Conservation (phyloP, 108 stramenopile species). For the Licmophora abbreviata region DNA sequence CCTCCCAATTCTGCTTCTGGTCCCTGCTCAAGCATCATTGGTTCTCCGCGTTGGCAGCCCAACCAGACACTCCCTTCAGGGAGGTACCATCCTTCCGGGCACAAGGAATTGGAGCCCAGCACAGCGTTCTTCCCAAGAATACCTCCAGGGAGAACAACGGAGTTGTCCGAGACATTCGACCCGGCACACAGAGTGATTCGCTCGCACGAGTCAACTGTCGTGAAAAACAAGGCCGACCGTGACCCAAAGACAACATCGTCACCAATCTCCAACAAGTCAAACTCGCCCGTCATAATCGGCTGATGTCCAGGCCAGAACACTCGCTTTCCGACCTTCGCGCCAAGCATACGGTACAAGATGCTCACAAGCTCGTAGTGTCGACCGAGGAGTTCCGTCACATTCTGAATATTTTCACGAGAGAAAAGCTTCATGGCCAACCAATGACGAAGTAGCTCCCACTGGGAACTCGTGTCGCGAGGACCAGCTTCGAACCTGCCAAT, state of each 20-base stretch:
- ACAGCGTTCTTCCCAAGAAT: slow-evolving; percentile 49
- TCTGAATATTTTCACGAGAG: slow-evolving; percentile 28
- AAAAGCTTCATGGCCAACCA: slow-evolving; percentile 30
- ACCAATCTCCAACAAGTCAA: slow-evolving; percentile 57
- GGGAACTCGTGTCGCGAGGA: slow-evolving; percentile 23
- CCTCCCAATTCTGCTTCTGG: slow-evolving; percentile 1
- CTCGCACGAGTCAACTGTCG: slow-evolving; percentile 18
- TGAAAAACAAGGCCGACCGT: slow-evolving; percentile 27
- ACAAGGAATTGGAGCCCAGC: slow-evolving; percentile 43
- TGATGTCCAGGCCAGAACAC: slow-evolving; percentile 61
- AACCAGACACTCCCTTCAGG: slow-evolving; percentile 42
- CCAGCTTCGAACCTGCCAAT: not conserved
- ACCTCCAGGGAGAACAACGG: slow-evolving; percentile 48
- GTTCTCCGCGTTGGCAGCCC: slow-evolving; percentile 39
- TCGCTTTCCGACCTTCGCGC: slow-evolving; percentile 55
- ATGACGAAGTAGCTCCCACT: slow-evolving; percentile 36
- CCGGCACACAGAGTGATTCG: slow-evolving; percentile 42
- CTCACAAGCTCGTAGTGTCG: slow-evolving; percentile 50
- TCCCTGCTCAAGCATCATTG: slow-evolving; percentile 35
- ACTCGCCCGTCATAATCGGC: slow-evolving; percentile 36
- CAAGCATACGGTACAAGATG: slow-evolving; percentile 39
- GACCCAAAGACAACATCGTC: slow-evolving; percentile 68
- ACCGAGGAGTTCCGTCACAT: slow-evolving; percentile 42
- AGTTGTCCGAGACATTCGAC: slow-evolving; percentile 40
- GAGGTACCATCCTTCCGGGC: slow-evolving; percentile 35